Evolutionary conservation across 192 early-diverging fungal species (phyloP).

Genomic region (Oehlia diaphana): DNA sequence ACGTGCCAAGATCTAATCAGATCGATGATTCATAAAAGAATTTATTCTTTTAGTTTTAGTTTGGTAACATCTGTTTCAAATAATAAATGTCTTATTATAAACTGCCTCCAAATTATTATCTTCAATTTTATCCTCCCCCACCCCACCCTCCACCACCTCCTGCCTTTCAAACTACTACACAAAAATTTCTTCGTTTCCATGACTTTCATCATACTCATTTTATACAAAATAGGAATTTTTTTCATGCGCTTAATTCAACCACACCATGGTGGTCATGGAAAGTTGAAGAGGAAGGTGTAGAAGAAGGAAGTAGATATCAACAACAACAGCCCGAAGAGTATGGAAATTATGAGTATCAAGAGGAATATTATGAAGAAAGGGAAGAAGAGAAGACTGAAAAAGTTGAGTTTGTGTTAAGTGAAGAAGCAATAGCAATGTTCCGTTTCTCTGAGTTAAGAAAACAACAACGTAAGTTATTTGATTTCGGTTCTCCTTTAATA

Average conservation of each 20-base stretch:
- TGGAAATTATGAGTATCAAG: not conserved
- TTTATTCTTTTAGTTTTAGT: too few species aligned
- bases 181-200: constrained; percentile 12
- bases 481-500: not conserved
- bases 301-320: too few species aligned
- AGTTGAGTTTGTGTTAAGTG: constrained; percentile 18
- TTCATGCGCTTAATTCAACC: constrained; percentile 7
- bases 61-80: too few species aligned
- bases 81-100: not conserved
- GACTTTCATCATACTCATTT: constrained; percentile 16
- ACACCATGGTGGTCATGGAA: constrained; percentile 2
- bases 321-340: too few species aligned
- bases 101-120: constrained; percentile 1
- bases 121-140: not conserved
- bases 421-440: constrained; percentile 25
- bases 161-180: not conserved
- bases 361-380: not conserved
- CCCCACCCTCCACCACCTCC: not conserved
- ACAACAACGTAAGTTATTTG: constrained; percentile 9
- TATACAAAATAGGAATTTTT: not conserved
- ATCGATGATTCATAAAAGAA: too few species aligned
- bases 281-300: not conserved
- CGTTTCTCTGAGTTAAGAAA: constrained; percentile 20
- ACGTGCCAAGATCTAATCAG: too few species aligned
- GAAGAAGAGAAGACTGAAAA: not conserved